Percentiles rank a stretch among this genome's conserved stretches.
phyloP scores from a whole-genome alignment of 1,284 basidiomycete genomes.

The Boletus hoseneyae region DNA sequence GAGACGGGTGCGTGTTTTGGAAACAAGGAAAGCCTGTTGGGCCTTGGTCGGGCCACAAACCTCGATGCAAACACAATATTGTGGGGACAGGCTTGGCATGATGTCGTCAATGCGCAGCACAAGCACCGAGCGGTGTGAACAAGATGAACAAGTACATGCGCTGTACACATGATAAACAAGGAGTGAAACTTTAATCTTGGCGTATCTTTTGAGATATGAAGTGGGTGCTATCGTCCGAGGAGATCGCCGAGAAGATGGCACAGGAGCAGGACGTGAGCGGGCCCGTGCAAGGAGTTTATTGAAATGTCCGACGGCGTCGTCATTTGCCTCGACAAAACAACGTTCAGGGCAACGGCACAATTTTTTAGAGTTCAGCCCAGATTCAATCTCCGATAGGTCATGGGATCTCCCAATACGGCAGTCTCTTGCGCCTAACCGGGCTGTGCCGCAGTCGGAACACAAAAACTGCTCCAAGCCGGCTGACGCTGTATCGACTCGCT shows the following conservation, averaged over 20 bases:
- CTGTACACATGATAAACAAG: constrained; percentile 9
- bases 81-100: background rate
- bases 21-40: background rate
- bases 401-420: constrained; percentile 10
- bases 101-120: background rate
- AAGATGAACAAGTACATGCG: constrained; percentile 10
- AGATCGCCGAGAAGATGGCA: constrained; percentile 19
- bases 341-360: constrained; percentile 15
- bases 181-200: constrained; percentile 23
- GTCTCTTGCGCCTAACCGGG: constrained; percentile 25
- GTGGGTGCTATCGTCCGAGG: constrained; percentile 20
- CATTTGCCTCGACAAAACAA: constrained; percentile 18
- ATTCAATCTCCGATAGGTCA: constrained; percentile 27
- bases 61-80: background rate
- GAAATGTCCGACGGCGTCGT: constrained; percentile 6
- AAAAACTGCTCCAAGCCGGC: constrained; percentile 34
- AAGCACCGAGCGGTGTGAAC: constrained; percentile 2
- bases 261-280: constrained; percentile 2
- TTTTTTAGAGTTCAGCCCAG: constrained; percentile 21
- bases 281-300: constrained; percentile 16
- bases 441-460: constrained; percentile 35
- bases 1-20: too few relatives aligned
- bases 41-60: too few relatives aligned
- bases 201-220: constrained; percentile 23
- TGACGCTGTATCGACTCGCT: constrained; percentile 30